Evolutionary conservation across 1,284 basidiomycete species (phyloP), one percentile per base, ranked within the genome.

Genomic region (Tetrapyrgos nigripes): DNA sequence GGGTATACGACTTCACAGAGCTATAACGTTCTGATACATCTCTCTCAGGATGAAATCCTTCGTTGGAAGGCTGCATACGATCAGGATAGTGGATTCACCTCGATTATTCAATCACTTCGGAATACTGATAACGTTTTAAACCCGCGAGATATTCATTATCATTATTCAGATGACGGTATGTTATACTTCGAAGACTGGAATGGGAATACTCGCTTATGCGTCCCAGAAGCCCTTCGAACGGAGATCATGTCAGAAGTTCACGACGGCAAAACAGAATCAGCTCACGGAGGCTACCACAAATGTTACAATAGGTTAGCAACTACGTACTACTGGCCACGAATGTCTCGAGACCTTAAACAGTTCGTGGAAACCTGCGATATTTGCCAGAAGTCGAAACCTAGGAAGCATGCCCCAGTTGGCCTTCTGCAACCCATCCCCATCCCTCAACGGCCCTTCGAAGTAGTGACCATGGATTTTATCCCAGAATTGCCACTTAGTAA

Each of bases 271-370:
- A 50, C 37, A 0, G 69, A 70, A 31, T 62, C 68, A 2, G 70
- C 73, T 4, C 77, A 78, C 62, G 66, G 59, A 1, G 75, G 76
- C 3, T 59, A 63, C 10, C 57, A 63, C 26, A 68, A 70, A 47
- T 68, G 67, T 0, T 66, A 66, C 35, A 60, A 64, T 27, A n/a
- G 58, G 1, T 17, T 76, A 8, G 49, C 45, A 19, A 9, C 56
- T 0, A 48, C 53, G 3, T 75, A 66, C 53, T 70, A 65, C 50
- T 76, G 72, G 71, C 67, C 71, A 8, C 48, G 47, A 10, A 68
- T 74, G 61, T 59, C 48, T 27, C 2, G 40, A 17, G 59, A 64
- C 44, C 55, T 72, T 13, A 57, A 65, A 10, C 33, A 51, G 21
- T 71, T 62, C 58, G 58, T 70, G 6, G 19, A n/a, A 2, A 67